Base-by-base conservation (phyloP, 2,329 filamentous ascomycete genomes). In the Aspergillus ochraceus region DNA sequence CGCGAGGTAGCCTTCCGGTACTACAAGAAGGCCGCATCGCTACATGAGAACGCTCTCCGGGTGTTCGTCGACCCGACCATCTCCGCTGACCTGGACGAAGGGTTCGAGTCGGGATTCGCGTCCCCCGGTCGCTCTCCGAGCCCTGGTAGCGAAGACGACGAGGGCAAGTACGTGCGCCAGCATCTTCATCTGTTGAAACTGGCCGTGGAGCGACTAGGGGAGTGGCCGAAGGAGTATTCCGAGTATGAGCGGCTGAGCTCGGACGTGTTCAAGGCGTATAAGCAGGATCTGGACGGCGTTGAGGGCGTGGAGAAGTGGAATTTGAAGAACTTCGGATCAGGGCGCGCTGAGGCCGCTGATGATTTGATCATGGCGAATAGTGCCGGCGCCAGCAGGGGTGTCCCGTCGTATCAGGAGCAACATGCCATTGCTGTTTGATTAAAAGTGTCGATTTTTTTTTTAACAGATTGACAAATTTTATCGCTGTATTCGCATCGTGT, bases 251-350 rank as follows among this genome's bases (percentile, higher is more conserved):
- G 71, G 4, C 68, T 84, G 52, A 81, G 79, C 52, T 74, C 74
- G 4, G 74, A 80, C 47, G 53, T 83, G 8, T 81, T 80, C 68
- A 64, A 70, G 10, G 66, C 70, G 17, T 83, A 78, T 60, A 68
- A 69, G 6, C 57, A 66, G 2, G 72, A 76, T 42, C 70, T 82
- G 66, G 76, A 77, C 66, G 76, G 74, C 0, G 68, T 75, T 0
- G 74, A 79, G 57, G 79, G 78, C 1, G 76, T 80, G 1, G 79
- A 81, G 69, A 81, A 79, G 71, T 82, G 80, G 80, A 71, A 75
- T 57, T 68, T 78, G 8, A 79, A 80, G 67, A 72, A 67, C 0
- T 81, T 77, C 64, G 80, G 80, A 0, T 76, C 42, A 8, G 81
- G 81, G 1, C 79, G 78, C 67, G 80, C 80, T 2, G 77, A 81